A percentile compares a stretch with the other conserved stretches of the same genome.
Evolutionary conservation across 1,139 yeast genomes (phyloP).

Genomic region (Geotrichum carabidarum): DNA sequence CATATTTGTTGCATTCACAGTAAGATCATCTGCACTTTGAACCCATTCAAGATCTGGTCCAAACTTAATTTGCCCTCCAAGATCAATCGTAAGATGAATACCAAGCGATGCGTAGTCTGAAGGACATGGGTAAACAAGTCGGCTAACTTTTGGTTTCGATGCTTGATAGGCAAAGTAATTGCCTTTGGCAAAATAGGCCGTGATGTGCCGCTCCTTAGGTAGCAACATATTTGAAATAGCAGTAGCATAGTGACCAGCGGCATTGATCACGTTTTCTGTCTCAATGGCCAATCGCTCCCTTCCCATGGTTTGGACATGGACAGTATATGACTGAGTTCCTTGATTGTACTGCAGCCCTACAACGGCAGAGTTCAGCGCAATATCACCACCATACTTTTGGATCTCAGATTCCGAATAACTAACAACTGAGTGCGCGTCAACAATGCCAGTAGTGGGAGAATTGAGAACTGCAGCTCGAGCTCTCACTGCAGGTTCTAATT

Average conservation of each 20-base stretch:
- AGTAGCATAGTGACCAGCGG: constrained; percentile 77
- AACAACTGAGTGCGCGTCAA: constrained; percentile 74
- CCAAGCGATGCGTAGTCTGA: constrained; percentile 73
- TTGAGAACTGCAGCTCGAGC: constrained; percentile 59
- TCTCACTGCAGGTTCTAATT: constrained; percentile 58
- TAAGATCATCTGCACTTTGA: constrained; percentile 39
- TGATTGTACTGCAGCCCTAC: constrained; percentile 39
- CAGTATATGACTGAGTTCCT: constrained; percentile 19
- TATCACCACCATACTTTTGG: constrained; percentile 55
- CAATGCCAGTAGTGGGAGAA: constrained; percentile 83
- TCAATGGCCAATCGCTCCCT: constrained; percentile 45
- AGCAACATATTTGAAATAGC: constrained; percentile 60
- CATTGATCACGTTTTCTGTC: constrained; percentile 58
- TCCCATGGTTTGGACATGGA: constrained; percentile 18
- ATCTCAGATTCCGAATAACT: constrained; percentile 53
- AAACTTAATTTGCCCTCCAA: constrained; percentile 73
- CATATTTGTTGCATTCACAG: constrained; percentile 42
- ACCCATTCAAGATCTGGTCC: constrained; percentile 93
- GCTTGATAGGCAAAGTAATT: constrained; percentile 62
- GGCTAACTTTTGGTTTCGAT: constrained; percentile 41
- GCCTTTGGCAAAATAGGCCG: constrained; percentile 73
- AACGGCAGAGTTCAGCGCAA: constrained; percentile 60
- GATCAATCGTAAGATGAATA: constrained; percentile 76
- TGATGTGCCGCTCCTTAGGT: constrained; percentile 56
- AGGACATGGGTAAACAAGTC: constrained; percentile 72